A percentile compares a stretch with the other conserved stretches of the same genome.
Conservation (phyloP, 2,329 filamentous ascomycete species). For the Pseudogymnoascus sp. region DNA sequence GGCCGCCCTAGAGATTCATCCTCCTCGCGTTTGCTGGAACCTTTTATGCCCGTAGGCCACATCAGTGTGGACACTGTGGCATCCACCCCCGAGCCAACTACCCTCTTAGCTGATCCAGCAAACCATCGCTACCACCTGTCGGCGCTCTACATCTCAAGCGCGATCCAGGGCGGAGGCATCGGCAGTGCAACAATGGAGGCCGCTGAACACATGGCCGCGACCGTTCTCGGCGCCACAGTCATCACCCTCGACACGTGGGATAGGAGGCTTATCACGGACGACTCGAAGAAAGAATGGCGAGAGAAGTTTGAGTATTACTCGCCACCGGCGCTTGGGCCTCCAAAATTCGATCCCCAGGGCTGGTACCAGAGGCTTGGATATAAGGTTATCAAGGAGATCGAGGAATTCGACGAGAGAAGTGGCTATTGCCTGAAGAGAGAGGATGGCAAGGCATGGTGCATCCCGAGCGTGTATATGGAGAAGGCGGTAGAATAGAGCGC, state of each 20-base stretch:
- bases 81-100: slow-evolving; percentile 4
- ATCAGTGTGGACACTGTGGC: slow-evolving; percentile 18
- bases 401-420: neutral
- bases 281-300: slow-evolving; percentile 14
- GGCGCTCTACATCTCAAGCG: slow-evolving; percentile 21
- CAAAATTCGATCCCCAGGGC: neutral
- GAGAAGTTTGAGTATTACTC: neutral
- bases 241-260: slow-evolving; percentile 17
- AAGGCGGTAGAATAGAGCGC: neutral
- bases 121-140: slow-evolving; percentile 20
- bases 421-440: neutral
- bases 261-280: slow-evolving; percentile 10
- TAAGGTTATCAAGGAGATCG: slow-evolving; percentile 2
- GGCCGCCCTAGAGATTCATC: slow-evolving; percentile 16
- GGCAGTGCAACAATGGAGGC: slow-evolving; percentile 20
- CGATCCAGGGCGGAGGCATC: slow-evolving; percentile 20
- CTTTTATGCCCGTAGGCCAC: slow-evolving; percentile 24
- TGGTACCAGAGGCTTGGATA: slow-evolving; percentile 7
- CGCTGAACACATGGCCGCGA: slow-evolving; percentile 18
- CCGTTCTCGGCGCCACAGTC: slow-evolving; percentile 19
- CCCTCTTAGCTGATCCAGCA: slow-evolving; percentile 4
- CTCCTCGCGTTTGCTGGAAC: neutral
- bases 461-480: slow-evolving; percentile 7
- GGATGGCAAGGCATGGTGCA: neutral
- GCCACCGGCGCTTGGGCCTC: neutral